Conservation (phyloP, 2,329 filamentous ascomycete genomes). For the Claviceps digitariae region DNA sequence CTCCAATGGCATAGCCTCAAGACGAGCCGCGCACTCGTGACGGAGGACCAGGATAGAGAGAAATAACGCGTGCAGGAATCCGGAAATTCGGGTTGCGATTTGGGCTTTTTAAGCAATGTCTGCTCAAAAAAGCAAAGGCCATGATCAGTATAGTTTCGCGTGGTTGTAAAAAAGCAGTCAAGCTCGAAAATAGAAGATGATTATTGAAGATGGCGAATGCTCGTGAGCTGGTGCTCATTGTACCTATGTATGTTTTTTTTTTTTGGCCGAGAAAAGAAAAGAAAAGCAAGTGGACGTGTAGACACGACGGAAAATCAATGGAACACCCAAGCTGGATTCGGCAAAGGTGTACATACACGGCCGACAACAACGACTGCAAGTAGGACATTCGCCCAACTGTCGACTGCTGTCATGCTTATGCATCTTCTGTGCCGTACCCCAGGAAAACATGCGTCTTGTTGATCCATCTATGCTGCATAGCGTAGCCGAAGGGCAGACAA, state of each 20-base stretch:
- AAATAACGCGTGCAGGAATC: not conserved
- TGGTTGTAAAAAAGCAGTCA: not conserved
- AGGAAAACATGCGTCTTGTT: not conserved
- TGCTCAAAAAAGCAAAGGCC: not conserved
- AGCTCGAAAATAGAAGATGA: not conserved
- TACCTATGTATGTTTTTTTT: too few species aligned
- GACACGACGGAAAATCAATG: not conserved
- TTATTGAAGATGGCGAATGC: not conserved
- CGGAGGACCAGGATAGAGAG: not conserved
- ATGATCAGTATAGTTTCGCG: not conserved
- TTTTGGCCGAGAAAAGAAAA: not conserved
- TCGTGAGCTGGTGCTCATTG: not conserved
- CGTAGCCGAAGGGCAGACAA: constrained; percentile 2
- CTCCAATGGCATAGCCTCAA: too few species aligned
- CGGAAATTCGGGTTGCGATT: too few species aligned
- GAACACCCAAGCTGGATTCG: not conserved
- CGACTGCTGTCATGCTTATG: not conserved
- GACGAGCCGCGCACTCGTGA: too few species aligned
- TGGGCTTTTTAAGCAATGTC: not conserved
- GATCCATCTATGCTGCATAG: not conserved
- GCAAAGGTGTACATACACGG: not conserved
- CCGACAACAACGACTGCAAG: too few species aligned
- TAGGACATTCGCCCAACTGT: not conserved
- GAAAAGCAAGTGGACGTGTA: not conserved
- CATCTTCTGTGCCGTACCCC: not conserved